phyloP scores from a whole-genome alignment of 352 stramenopile genomes.

The Nothophytophthora sp. region DNA sequence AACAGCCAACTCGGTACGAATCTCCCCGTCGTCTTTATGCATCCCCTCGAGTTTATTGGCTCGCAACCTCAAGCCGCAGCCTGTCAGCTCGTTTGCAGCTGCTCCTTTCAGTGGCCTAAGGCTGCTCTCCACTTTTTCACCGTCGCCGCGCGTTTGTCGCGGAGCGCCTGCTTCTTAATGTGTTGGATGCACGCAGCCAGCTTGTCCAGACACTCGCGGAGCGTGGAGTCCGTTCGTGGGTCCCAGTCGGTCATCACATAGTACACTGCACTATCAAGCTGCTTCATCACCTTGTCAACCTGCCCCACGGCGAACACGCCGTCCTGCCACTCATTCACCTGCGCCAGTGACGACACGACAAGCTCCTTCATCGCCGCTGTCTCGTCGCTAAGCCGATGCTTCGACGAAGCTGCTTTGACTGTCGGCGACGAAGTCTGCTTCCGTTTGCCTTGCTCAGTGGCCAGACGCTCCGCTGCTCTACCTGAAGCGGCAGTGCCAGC shows the following conservation, averaged over 20 bases:
- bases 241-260: conserved; percentile 21
- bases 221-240: conserved; percentile 2
- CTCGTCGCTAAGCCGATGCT: neutral
- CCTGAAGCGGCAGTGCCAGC: too few relatives aligned
- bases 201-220: conserved; percentile 15
- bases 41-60: too few relatives aligned
- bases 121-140: conserved; percentile 11
- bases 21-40: too few relatives aligned
- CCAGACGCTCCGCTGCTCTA: too few relatives aligned
- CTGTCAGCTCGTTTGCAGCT: neutral
- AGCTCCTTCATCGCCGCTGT: neutral
- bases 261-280: conserved; percentile 2
- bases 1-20: too few relatives aligned
- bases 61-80: neutral
- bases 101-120: neutral
- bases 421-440: too few relatives aligned
- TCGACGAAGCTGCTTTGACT: too few relatives aligned
- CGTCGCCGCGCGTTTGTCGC: conserved; percentile 19
- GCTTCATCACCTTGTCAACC: conserved; percentile 21
- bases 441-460: too few relatives aligned
- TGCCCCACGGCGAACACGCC: conserved; percentile 34
- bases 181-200: conserved; percentile 16
- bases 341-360: conserved; percentile 2
- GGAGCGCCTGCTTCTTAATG: conserved; percentile 14
- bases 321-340: conserved; percentile 23